Base-by-base conservation (phyloP, 495 filamentous ascomycete genomes). In the Penicillium simplicissimum region DNA sequence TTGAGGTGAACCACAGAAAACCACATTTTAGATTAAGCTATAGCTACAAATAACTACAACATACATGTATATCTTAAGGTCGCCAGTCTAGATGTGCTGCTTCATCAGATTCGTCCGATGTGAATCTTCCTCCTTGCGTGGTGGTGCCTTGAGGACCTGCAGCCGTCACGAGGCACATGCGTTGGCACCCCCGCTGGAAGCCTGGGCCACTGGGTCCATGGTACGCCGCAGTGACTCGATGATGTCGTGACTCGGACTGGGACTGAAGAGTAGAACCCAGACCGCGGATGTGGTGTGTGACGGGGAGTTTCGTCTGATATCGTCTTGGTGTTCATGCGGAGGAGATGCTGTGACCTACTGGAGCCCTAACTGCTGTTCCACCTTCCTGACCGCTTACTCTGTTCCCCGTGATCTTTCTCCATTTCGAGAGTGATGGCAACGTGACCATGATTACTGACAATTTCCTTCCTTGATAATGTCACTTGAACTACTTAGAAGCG, bases 181-280 rank as follows among this genome's bases (percentile, higher is more conserved):
- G 58, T 60, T 63, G 66, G 59, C 54, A 59, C 55, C 45, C 57
- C 55, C 51, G 31, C 42, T 45, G 42, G 42, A 31, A 49, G 45
- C 45, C 45, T 25, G 45, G 51, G 31, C 51, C 48, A 17, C 48
- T 52, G 15, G 51, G 38, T 58, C 63, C 68, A 64, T 61, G 60
- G 68, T 45, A 57, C 68, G 28, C 10, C 17, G 13, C 36, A 5
- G 42, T 42, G 38, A 65, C 62, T 67, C 52, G 60, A 69, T 71
- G 68, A 71, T 71, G 66, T 64, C 60, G 55, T 62, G 52, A 65
- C 58, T 70, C 49, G 43, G 35, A 13, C 31, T 34, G 17, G 23
- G 21, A 25, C 40, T 47, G 38, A 43, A 19, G 17, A 17, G 48
- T 51, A 15, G 48, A 31, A 33, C 9, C 7, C 14, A 15, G 48